Conservation (phyloP, 1,284 basidiomycete species). For the Polyporus tsugae region DNA sequence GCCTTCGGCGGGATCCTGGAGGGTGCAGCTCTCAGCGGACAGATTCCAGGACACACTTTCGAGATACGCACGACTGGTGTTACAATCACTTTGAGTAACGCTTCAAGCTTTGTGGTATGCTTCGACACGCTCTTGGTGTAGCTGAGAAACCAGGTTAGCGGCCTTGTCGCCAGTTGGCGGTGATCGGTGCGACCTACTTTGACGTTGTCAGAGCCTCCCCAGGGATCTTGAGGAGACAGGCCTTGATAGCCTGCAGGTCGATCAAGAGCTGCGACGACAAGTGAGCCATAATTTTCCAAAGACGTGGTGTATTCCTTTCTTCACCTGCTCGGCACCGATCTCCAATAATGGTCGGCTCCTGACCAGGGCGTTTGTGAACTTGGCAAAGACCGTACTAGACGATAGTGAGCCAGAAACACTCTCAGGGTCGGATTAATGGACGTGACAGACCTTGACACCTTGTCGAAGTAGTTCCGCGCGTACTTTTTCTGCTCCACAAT, state of each 20-base stretch:
- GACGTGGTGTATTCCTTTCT: constrained; percentile 14
- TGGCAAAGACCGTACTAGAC: constrained; percentile 77
- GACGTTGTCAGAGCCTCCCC: constrained; percentile 67
- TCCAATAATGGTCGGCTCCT: constrained; percentile 89
- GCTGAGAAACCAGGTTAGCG: constrained; percentile 47
- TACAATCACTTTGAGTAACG: constrained; percentile 92
- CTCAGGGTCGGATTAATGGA: not conserved
- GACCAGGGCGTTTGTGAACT: constrained; percentile 89
- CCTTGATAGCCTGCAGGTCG: constrained; percentile 89
- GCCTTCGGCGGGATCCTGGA: constrained; percentile 87
- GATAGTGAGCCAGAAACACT: not conserved
- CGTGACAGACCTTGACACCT: constrained; percentile 77
- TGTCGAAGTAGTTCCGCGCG: constrained; percentile 90
- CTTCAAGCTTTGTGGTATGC: constrained; percentile 84
- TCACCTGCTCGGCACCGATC: constrained; percentile 92
- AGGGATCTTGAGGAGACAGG: constrained; percentile 84
- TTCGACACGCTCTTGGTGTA: constrained; percentile 86
- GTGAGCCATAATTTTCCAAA: no score
- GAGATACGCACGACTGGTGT: constrained; percentile 77
- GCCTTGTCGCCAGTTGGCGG: not conserved
- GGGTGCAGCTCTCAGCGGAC: not conserved
- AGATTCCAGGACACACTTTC: not conserved
- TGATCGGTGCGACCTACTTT: constrained; percentile 50
- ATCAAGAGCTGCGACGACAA: constrained; percentile 74
- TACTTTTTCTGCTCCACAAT: constrained; percentile 94